A percentile compares a stretch with the other conserved stretches of the same genome.
Conservation (phyloP, 2,329 filamentous ascomycete genomes). For the Sarocladium oryzae region DNA sequence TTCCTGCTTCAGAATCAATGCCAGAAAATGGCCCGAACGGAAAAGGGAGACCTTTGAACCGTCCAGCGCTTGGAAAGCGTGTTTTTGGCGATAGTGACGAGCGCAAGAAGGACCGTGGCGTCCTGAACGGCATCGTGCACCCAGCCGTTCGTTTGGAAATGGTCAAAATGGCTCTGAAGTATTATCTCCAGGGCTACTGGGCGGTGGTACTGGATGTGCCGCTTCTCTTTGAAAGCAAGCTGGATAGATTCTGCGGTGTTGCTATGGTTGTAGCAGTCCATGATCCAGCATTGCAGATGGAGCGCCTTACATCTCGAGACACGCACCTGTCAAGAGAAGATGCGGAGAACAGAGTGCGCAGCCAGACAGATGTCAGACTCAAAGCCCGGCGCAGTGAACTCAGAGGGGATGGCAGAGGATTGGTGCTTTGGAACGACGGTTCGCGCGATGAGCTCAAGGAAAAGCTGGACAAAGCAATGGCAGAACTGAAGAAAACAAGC, state of each 20-base stretch:
- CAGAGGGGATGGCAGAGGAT: constrained; percentile 56
- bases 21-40: constrained; percentile 49
- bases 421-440: constrained; percentile 89
- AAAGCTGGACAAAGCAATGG: constrained; percentile 62
- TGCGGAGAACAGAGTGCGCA: constrained; percentile 76
- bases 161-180: constrained; percentile 64
- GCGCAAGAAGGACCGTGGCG: constrained; percentile 61
- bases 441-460: constrained; percentile 61
- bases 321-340: constrained; percentile 75
- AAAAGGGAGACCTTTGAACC: constrained; percentile 71
- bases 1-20: constrained; percentile 48
- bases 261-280: constrained; percentile 81
- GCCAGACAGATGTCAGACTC: constrained; percentile 77
- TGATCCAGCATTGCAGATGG: constrained; percentile 77
- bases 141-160: constrained; percentile 82
- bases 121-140: constrained; percentile 87
- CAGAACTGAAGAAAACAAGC: constrained; percentile 53
- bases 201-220: constrained; percentile 91
- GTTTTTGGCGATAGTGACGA: constrained; percentile 80
- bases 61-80: constrained; percentile 73
- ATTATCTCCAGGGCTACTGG: constrained; percentile 73
- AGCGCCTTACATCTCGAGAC: constrained; percentile 68
- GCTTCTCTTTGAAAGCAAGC: constrained; percentile 79
- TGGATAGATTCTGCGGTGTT: constrained; percentile 79
- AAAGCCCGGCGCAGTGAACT: constrained; percentile 73